Evolutionary conservation across 768 basidiomycete genomes (phyloP), one percentile per base, ranked within the genome.

Genomic region (Leccinellum luteum): DNA sequence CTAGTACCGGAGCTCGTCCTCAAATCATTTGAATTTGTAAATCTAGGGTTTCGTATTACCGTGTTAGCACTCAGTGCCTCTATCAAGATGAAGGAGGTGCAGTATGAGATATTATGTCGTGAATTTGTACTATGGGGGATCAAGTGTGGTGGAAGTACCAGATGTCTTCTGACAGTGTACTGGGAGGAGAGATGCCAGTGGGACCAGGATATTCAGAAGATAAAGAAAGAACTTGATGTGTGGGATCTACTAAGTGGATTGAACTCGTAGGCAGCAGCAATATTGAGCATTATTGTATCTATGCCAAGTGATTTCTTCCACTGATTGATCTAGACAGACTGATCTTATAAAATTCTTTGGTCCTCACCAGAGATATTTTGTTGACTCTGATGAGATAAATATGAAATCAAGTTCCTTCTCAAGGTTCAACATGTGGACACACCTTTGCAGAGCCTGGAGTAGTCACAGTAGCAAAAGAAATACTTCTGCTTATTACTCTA

Each of bases 121-220:
- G 93, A 97, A 69, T 97, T 90, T 70, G 84, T 94, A 9, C 90
- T 93, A 1, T 98, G 96, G 96, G 95, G 94, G 13, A 72, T 97
- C 59, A 84, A 84, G 62, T 92, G 89, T 57, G 97, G 95, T 1
- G 81, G 85, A 27, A 82, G 78, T 59, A 84, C 89, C 1, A 79
- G 78, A 64, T 89, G 87, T 67, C 72, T 98, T 58, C 89, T 98
- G 52, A 89, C 89, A 1, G 87, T 98, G 1, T 95, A 95, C 66
- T 98, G 97, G 96, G 97, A 98, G 74, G 81, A 93, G 72, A 77
- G 94, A 53, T 98, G n/a, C n/a, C n/a, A n/a, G n/a, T n/a, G 95
- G 96, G 84, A 84, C 52, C 86, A 92, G 72, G 80, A 89, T 59
- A 72, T 96, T 1, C 85, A 83, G 1, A 91, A 93, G 50, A 79